Evolutionary conservation across 116 monocot species (phyloP).

Genomic region (Trichopus zeylanicus): DNA sequence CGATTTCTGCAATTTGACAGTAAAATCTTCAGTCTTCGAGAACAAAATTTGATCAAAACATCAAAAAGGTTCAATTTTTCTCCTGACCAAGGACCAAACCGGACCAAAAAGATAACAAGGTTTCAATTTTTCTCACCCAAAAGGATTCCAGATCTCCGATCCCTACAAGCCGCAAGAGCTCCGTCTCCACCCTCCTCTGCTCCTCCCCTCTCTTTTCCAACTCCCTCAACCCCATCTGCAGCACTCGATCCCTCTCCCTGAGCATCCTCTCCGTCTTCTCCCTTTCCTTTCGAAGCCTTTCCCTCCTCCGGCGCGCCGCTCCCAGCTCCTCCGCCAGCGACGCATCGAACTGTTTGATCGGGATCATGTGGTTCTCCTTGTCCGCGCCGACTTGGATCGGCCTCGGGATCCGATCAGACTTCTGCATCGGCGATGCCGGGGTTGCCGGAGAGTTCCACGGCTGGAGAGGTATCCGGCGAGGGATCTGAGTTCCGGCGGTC

Average conservation of each 20-base stretch:
- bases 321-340: slow-evolving; percentile 63
- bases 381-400: not conserved
- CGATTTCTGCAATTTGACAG: too few species aligned
- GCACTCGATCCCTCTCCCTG: slow-evolving; percentile 17
- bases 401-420: not conserved
- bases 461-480: slow-evolving; percentile 30
- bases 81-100: too few species aligned
- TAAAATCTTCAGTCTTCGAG: too few species aligned
- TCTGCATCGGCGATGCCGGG: not conserved
- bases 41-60: too few species aligned
- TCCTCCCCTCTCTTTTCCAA: slow-evolving; percentile 39
- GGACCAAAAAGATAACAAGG: not conserved
- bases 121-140: slow-evolving; percentile 12
- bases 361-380: slow-evolving; percentile 23
- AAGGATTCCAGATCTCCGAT: slow-evolving; percentile 14
- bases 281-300: slow-evolving; percentile 40
- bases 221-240: slow-evolving; percentile 32
- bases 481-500: slow-evolving; percentile 4
- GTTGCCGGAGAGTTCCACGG: slow-evolving; percentile 22
- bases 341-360: slow-evolving; percentile 5
- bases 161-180: slow-evolving; percentile 22
- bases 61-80: too few species aligned
- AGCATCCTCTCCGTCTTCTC: slow-evolving; percentile 47
- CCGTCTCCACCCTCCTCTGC: slow-evolving; percentile 33
- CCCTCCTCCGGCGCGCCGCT: slow-evolving; percentile 27